phyloP scores from a whole-genome alignment of 1,139 yeast genomes.

The Nadsonia starkeyi-henricii region DNA sequence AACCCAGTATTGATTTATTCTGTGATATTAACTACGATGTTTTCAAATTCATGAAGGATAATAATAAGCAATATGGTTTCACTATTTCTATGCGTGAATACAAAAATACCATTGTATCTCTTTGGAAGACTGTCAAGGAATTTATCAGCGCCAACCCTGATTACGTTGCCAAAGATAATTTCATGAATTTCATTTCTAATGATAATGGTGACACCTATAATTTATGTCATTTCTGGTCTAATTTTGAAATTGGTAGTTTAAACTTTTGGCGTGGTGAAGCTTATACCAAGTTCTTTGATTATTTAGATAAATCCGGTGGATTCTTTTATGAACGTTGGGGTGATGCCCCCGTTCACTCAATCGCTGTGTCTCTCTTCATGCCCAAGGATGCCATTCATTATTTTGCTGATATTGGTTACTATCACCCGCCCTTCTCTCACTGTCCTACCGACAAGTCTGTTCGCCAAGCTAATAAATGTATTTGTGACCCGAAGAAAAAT shows the following conservation, averaged over 20 bases:
- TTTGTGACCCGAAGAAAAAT: constrained; percentile 45
- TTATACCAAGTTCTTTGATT: constrained; percentile 52
- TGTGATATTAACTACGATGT: constrained; percentile 77
- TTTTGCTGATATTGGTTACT: constrained; percentile 75
- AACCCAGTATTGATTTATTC: constrained; percentile 64
- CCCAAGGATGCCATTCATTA: constrained; percentile 55
- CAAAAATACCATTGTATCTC: constrained; percentile 58
- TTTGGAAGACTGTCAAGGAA: constrained; percentile 65
- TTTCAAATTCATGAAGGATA: constrained; percentile 67
- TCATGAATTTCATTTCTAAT: constrained; percentile 58
- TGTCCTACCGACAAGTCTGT: constrained; percentile 20
- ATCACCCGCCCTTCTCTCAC: constrained; percentile 45
- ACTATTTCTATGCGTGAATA: constrained; percentile 75
- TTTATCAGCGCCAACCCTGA: constrained; percentile 55
- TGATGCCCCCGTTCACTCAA: constrained; percentile 82
- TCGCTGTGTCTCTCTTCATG: constrained; percentile 68
- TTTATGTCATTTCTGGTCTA: constrained; percentile 81
- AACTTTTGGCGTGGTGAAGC: constrained; percentile 64
- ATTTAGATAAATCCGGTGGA: constrained; percentile 68
- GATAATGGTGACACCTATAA: constrained; percentile 47
- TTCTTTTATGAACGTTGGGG: constrained; percentile 92
- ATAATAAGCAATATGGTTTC: constrained; percentile 61
- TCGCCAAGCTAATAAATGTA: constrained; percentile 35
- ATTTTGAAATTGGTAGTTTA: constrained; percentile 67
- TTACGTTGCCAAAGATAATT: constrained; percentile 47